Evolutionary conservation across 106 monocot genomes (phyloP).

Genomic region (Dendrobium catenatum): DNA sequence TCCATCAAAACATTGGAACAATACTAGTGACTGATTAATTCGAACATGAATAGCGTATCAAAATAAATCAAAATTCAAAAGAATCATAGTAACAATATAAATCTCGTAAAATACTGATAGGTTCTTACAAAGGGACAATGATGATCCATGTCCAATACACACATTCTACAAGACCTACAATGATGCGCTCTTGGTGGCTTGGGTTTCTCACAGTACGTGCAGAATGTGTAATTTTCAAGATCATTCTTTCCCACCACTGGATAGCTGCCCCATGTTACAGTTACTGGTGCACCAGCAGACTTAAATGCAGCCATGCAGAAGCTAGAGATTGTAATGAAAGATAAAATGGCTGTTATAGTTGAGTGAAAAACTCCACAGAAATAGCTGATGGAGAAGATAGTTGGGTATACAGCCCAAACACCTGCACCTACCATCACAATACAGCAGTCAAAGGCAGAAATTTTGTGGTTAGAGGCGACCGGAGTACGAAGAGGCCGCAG

Average conservation of each 20-base stretch:
- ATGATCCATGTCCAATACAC: constrained; percentile 97
- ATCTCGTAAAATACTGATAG: not conserved
- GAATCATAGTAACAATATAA: not conserved
- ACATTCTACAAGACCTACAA: constrained; percentile 81
- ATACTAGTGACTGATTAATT: not conserved
- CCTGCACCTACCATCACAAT: constrained; percentile 63
- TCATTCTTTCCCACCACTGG: constrained; percentile 51
- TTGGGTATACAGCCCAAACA: constrained; percentile 75
- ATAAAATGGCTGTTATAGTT: constrained; percentile 42
- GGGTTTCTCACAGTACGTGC: constrained; percentile 70
- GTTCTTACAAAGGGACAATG: constrained; percentile 94
- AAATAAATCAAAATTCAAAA: not conserved
- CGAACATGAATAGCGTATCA: not conserved
- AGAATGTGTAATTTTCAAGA: constrained; percentile 75
- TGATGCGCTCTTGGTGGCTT: constrained; percentile 93
- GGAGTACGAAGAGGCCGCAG: too few relatives aligned
- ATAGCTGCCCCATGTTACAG: constrained; percentile 71
- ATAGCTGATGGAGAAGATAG: constrained; percentile 65
- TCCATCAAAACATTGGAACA: not conserved
- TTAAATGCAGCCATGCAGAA: constrained; percentile 62
- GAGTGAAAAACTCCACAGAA: constrained; percentile 69
- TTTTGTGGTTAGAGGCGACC: too few relatives aligned
- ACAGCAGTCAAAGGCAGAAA: not conserved
- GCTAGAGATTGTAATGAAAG: constrained; percentile 50
- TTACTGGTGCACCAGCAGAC: constrained; percentile 52